Evolutionary conservation across 768 basidiomycete genomes (phyloP).

Genomic region (Mycena filopes): DNA sequence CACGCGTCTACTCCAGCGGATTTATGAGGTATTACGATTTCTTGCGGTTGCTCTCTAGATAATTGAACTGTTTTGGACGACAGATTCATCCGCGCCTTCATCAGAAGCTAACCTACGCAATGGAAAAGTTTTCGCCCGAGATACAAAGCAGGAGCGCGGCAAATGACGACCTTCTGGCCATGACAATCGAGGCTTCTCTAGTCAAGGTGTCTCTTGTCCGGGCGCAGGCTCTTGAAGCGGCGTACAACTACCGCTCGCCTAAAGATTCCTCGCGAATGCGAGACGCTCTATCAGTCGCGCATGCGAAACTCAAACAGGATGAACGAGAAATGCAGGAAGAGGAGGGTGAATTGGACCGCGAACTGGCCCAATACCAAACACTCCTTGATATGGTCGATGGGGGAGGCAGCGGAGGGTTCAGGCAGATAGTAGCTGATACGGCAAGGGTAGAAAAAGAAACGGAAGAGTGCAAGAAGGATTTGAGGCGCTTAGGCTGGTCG

Average conservation of each 20-base stretch:
- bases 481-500: conserved; percentile 63
- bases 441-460: conserved; percentile 56
- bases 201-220: conserved; percentile 60
- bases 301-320: conserved; percentile 46
- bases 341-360: conserved; percentile 47
- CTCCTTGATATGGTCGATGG: conserved; percentile 56
- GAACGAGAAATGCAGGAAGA: conserved; percentile 50
- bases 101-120: conserved; percentile 38
- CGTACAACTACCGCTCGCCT: conserved; percentile 51
- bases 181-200: conserved; percentile 58
- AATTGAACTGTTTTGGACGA: background rate
- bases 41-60: too few species aligned
- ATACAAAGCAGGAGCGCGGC: conserved; percentile 46
- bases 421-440: conserved; percentile 61
- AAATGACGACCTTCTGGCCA: conserved; percentile 51
- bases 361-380: conserved; percentile 54
- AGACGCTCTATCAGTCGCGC: conserved; percentile 45
- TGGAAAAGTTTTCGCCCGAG: conserved; percentile 41
- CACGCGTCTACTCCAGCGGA: background rate
- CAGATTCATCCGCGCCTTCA: conserved; percentile 47
- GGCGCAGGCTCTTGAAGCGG: conserved; percentile 47
- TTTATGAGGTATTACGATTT: conserved; percentile 21
- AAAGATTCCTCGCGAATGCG: conserved; percentile 38
- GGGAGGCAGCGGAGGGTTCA: conserved; percentile 48
- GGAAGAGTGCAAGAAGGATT: conserved; percentile 60